Conservation (phyloP, 352 stramenopile genomes). For the Globisporangium polare region DNA sequence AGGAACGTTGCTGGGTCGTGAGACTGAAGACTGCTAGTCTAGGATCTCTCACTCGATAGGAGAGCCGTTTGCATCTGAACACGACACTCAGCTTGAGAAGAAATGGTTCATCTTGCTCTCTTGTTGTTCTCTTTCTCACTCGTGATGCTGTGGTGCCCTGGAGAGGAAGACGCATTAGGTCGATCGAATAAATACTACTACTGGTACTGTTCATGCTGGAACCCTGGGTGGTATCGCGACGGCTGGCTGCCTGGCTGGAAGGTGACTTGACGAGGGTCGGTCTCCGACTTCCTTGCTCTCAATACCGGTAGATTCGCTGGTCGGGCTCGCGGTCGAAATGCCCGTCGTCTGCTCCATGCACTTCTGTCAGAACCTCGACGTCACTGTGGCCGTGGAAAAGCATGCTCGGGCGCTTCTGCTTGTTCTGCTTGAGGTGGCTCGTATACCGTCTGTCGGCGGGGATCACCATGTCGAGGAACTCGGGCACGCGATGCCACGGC, state of each 20-base stretch:
- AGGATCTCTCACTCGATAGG: background rate
- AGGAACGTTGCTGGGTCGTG: background rate
- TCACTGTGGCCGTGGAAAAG: conserved; percentile 1
- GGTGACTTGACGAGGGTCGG: background rate
- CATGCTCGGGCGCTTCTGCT: conserved; percentile 10
- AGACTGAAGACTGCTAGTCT: background rate
- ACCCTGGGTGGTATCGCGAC: background rate
- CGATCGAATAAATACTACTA: conserved; percentile 8
- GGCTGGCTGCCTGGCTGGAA: background rate
- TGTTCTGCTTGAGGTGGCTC: background rate
- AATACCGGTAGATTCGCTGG: conserved; percentile 4
- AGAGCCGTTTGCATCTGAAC: background rate
- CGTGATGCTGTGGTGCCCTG: background rate
- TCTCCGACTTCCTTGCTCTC: conserved; percentile 4
- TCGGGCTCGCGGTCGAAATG: background rate
- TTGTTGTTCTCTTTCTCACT: background rate
- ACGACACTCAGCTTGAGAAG: background rate
- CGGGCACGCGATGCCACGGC: conserved; percentile 33
- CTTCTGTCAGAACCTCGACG: conserved; percentile 9
- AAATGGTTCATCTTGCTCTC: background rate
- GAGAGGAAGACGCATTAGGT: background rate
- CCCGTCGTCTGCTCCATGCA: background rate
- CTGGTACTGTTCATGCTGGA: background rate
- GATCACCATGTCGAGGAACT: conserved; percentile 4
- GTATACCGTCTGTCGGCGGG: background rate